These are phyloP conservation scores for Russula sp. DNA, from an alignment of 768 basidiomycete genomes.

Conservation along the genomic window DNA sequence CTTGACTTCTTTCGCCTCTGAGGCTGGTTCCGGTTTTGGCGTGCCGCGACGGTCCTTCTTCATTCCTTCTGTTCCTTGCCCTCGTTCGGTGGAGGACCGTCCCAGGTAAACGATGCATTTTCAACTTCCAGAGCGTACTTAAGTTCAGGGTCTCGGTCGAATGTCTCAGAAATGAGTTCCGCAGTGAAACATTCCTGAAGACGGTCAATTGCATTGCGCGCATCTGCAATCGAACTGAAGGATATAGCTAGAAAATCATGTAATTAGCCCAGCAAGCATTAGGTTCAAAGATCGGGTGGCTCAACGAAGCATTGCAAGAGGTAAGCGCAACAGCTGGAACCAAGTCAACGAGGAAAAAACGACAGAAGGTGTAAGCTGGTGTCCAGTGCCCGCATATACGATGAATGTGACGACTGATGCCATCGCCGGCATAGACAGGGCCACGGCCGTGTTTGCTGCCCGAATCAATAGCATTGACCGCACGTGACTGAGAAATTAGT, in stretches of 20 bases:
- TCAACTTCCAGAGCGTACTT: slow-evolving; percentile 65
- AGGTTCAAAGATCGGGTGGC: slow-evolving; percentile 20
- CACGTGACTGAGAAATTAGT: slow-evolving; percentile 47
- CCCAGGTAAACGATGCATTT: slow-evolving; percentile 83
- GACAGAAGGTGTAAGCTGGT: slow-evolving; percentile 61
- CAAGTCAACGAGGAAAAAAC: slow-evolving; percentile 84
- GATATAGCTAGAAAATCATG: slow-evolving; percentile 51
- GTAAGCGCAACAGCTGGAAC: slow-evolving; percentile 79
- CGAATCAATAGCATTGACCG: slow-evolving; percentile 65
- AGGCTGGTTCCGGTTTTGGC: slow-evolving; percentile 16
- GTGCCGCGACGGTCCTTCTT: slow-evolving; percentile 7
- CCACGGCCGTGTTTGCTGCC: slow-evolving; percentile 63
- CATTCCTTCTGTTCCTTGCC: slow-evolving; percentile 31
- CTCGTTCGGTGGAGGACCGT: slow-evolving; percentile 60
- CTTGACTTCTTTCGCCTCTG: slow-evolving; percentile 35
- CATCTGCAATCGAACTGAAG: slow-evolving; percentile 80
- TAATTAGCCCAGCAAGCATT: background rate
- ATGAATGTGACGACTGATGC: slow-evolving; percentile 80
- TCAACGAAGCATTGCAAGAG: slow-evolving; percentile 66
- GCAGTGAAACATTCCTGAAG: slow-evolving; percentile 81
- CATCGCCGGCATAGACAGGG: slow-evolving; percentile 69
- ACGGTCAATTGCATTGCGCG: slow-evolving; percentile 70
- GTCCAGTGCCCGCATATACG: slow-evolving; percentile 71
- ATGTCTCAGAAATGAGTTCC: slow-evolving; percentile 63
- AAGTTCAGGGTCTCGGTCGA: slow-evolving; percentile 51